These are phyloP conservation scores for Aspergillus eucalypticola DNA, from an alignment of 2,329 filamentous ascomycete species.

Conservation along the genomic window DNA sequence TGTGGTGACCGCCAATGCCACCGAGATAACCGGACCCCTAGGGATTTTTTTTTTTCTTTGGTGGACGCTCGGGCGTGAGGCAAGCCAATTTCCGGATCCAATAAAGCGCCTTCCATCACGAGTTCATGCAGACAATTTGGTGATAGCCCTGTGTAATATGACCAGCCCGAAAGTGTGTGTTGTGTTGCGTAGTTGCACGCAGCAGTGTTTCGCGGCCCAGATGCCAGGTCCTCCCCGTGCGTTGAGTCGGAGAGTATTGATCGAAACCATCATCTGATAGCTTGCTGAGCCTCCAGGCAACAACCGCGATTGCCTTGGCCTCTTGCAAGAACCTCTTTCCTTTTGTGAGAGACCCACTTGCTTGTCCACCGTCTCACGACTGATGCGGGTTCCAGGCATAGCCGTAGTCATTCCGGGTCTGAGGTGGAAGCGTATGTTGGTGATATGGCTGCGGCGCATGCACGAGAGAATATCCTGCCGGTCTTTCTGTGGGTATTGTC, in stretches of 20 bases:
- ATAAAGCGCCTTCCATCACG: background rate
- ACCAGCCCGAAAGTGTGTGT: background rate
- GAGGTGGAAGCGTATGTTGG: conserved; percentile 13
- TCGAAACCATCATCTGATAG: background rate
- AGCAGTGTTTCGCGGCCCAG: background rate
- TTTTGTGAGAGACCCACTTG: background rate
- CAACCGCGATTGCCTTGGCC: background rate
- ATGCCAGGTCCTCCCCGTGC: background rate
- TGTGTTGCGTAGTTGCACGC: background rate
- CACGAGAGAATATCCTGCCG: conserved; percentile 17
- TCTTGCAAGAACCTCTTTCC: background rate
- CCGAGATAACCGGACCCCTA: background rate
- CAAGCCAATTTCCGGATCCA: background rate
- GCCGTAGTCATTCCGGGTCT: conserved; percentile 15
- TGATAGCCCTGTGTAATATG: background rate
- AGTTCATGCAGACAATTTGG: background rate
- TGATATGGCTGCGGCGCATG: conserved; percentile 17
- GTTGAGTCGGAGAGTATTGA: background rate
- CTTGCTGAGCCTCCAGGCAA: background rate
- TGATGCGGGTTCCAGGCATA: conserved; percentile 22
- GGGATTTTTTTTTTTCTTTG: background rate
- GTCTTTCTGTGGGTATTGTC: conserved; percentile 14
- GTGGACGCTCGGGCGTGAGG: background rate
- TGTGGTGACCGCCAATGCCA: background rate
- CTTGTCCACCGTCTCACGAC: conserved; percentile 10